Evolutionary conservation across 2,329 filamentous ascomycete genomes (phyloP).

Genomic region (Aureobasidium sp.): DNA sequence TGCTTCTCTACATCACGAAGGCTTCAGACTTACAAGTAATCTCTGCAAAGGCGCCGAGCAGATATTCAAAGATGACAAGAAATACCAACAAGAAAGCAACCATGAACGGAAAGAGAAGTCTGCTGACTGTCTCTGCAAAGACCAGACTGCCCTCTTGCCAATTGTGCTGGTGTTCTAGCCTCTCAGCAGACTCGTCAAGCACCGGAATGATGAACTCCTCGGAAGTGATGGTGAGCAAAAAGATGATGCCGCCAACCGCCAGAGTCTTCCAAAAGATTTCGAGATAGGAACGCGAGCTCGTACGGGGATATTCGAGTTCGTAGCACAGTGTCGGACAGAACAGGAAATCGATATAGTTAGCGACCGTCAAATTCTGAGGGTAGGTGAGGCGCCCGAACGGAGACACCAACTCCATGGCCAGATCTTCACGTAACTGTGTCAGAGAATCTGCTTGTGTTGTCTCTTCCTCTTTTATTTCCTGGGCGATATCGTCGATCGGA

Average conservation of each 20-base stretch:
- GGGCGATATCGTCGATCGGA: constrained; percentile 49
- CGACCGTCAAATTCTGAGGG: constrained; percentile 74
- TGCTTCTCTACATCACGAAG: not conserved
- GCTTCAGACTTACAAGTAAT: constrained; percentile 55
- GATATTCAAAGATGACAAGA: constrained; percentile 96
- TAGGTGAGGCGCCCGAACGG: constrained; percentile 86
- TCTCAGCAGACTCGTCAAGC: constrained; percentile 61
- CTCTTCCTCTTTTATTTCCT: constrained; percentile 25
- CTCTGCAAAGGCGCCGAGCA: constrained; percentile 89
- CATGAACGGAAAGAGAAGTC: constrained; percentile 96
- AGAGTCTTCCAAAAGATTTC: constrained; percentile 78
- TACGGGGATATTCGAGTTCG: constrained; percentile 91
- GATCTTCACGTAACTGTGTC: constrained; percentile 68
- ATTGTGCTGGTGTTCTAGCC: constrained; percentile 43
- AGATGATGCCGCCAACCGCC: constrained; percentile 93
- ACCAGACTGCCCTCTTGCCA: constrained; percentile 66
- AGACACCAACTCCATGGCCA: constrained; percentile 85
- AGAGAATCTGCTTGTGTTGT: constrained; percentile 34
- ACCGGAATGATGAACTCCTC: constrained; percentile 96
- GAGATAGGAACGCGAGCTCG: constrained; percentile 64
- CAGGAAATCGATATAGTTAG: constrained; percentile 80
- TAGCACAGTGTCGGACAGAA: constrained; percentile 95
- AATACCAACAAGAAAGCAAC: constrained; percentile 91
- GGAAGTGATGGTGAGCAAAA: constrained; percentile 80
- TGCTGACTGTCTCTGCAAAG: constrained; percentile 80